phyloP scores from a whole-genome alignment of 192 early-diverging fungal species.

The Endogone sp. region DNA sequence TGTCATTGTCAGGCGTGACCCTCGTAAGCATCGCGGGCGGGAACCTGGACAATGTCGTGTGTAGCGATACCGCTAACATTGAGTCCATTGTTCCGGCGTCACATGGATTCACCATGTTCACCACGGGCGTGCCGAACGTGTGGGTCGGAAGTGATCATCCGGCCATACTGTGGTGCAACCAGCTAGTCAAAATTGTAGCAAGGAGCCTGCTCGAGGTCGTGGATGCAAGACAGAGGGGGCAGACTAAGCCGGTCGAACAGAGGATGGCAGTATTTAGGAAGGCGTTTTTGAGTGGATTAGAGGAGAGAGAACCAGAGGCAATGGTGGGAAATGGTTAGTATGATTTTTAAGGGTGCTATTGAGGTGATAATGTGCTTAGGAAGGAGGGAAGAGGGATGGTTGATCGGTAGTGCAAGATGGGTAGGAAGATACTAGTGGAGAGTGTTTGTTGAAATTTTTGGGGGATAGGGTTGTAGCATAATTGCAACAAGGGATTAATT shows the following conservation, averaged over 20 bases:
- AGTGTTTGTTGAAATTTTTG: too few species aligned
- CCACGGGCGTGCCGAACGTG: slow-evolving; percentile 74
- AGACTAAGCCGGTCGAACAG: slow-evolving; percentile 52
- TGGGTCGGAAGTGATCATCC: slow-evolving; percentile 90
- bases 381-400: not conserved
- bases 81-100: slow-evolving; percentile 54
- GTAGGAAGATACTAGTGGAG: too few species aligned
- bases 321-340: too few species aligned
- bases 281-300: slow-evolving; percentile 49
- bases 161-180: slow-evolving; percentile 89
- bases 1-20: slow-evolving; percentile 50
- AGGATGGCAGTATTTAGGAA: slow-evolving; percentile 64
- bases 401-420: too few species aligned
- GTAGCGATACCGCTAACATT: slow-evolving; percentile 72
- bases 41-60: slow-evolving; percentile 78
- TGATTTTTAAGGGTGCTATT: too few species aligned
- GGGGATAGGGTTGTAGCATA: too few species aligned
- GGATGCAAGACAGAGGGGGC: slow-evolving; percentile 50
- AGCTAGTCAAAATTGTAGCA: slow-evolving; percentile 69
- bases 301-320: too few species aligned
- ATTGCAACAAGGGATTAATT: too few species aligned
- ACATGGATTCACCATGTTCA: slow-evolving; percentile 76
- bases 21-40: slow-evolving; percentile 91
- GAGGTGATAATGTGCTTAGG: too few species aligned
- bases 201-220: slow-evolving; percentile 52